Evolutionary conservation across 768 basidiomycete genomes (phyloP).

Genomic region (Amanita pallidorosea): DNA sequence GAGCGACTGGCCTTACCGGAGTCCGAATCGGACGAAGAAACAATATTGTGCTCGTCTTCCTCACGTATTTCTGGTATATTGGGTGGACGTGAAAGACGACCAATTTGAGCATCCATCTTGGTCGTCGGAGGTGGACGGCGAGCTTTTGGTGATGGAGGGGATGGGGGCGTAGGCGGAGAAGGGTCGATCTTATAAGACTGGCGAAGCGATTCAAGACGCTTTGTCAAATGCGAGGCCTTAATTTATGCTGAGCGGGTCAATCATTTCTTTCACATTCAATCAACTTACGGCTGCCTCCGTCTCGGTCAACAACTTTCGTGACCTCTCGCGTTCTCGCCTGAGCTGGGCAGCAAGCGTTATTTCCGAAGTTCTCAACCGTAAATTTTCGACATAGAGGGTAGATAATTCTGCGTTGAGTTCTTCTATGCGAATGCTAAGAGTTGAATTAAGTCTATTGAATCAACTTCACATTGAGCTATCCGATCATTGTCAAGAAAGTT

Average conservation of each 20-base stretch:
- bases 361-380: constrained; percentile 71
- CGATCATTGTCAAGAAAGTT: not conserved
- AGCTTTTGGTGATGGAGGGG: constrained; percentile 38
- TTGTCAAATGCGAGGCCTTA: constrained; percentile 50
- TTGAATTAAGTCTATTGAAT: constrained; percentile 63
- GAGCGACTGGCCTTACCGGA: constrained; percentile 25
- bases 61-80: constrained; percentile 58
- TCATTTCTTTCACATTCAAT: constrained; percentile 4
- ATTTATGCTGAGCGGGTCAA: constrained; percentile 1
- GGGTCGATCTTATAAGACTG: constrained; percentile 42
- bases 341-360: constrained; percentile 67
- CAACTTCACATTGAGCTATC: not conserved
- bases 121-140: constrained; percentile 34
- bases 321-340: constrained; percentile 73
- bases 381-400: constrained; percentile 73
- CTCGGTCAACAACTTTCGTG: constrained; percentile 58
- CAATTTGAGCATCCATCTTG: constrained; percentile 23
- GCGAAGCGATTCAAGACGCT: constrained; percentile 55
- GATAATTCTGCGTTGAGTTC: constrained; percentile 79
- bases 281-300: constrained; percentile 62
- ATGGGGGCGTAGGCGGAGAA: constrained; percentile 22
- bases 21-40: constrained; percentile 33
- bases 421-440: constrained; percentile 73
- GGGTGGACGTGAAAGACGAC: constrained; percentile 54
- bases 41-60: constrained; percentile 50